Evolutionary conservation across 1,284 basidiomycete species (phyloP), one percentile per base, ranked within the genome.

Genomic region (Moniliella sp.): DNA sequence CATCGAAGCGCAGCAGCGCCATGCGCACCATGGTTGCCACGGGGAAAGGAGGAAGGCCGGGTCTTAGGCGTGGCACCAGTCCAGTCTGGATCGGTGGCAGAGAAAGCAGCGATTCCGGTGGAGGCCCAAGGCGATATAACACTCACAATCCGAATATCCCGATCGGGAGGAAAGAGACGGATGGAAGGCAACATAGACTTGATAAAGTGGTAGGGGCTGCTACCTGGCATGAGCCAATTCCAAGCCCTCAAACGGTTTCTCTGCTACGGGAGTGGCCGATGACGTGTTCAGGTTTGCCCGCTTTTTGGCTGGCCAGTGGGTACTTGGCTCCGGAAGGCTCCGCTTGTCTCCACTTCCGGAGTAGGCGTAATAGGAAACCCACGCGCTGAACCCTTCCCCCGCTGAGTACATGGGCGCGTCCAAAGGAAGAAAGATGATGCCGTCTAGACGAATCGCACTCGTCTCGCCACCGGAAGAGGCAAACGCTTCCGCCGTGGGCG

Each of bases 41-140:
- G 34, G 28, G 3, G 34, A 32, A 0, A 25, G 37, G 30, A 29
- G 48, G 35, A 26, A 32, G n/a, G n/a, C n/a, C n/a, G n/a, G n/a
- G n/a, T n/a, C n/a, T n/a, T n/a, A n/a, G n/a, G n/a, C 34, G 26
- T 33, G 14, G 30, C 26, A 18, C 38, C 36, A 7, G 39, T 25
- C 17, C 16, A 15, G 23, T 10, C 16, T 18, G 13, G 16, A 9
- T 18, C 8, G 9, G 44, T 32, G 2, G 33, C 17, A 26, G 46
- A 46, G 26, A 51, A 49, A 9, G 38, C 36, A 2, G 26, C 33
- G 21, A 44, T 26, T 2, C 49, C 53, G 1, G 51, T 49, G 17
- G 47, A 45, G 25, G 54, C 52, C 40, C 45, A 57, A 0, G 53
- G 53, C 10, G 44, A 47, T 17, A 55, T 28, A 5, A 38, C 38